A percentile compares a stretch with the other conserved stretches of the same genome.
Conservation (phyloP, 2,329 filamentous ascomycete genomes). For the Nakataea oryzae region DNA sequence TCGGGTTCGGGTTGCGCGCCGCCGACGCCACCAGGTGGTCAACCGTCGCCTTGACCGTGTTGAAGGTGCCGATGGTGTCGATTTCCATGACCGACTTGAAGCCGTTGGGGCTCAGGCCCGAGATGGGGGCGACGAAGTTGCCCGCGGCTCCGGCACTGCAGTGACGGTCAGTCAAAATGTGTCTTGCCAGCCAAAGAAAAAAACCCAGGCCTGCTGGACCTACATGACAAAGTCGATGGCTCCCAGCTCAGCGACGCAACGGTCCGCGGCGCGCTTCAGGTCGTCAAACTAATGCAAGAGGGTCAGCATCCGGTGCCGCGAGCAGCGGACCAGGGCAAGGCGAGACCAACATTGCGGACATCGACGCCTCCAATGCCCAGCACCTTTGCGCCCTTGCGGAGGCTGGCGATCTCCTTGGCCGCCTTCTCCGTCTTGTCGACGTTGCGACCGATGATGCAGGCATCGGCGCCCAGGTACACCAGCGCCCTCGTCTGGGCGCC, state of each 20-base stretch:
- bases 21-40: constrained; percentile 73
- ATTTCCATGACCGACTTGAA: constrained; percentile 97
- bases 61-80: constrained; percentile 86
- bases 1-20: constrained; percentile 45
- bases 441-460: constrained; percentile 88
- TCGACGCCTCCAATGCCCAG: constrained; percentile 74
- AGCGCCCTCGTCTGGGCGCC: constrained; percentile 87
- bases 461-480: constrained; percentile 83
- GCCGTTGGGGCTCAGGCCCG: constrained; percentile 73
- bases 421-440: constrained; percentile 74
- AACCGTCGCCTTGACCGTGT: constrained; percentile 86
- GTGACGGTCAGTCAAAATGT: constrained; percentile 3
- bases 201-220: constrained; percentile 14
- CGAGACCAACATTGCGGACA: constrained; percentile 56
- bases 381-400: constrained; percentile 69
- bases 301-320: background rate
- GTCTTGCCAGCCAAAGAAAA: background rate
- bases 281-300: constrained; percentile 28
- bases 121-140: constrained; percentile 85
- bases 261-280: constrained; percentile 64
- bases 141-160: constrained; percentile 81
- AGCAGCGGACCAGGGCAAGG: constrained; percentile 2
- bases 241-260: constrained; percentile 73
- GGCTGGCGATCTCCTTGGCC: constrained; percentile 73
- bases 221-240: constrained; percentile 89